Conservation (phyloP, 345 rosid species). For the Citrus inodora region DNA sequence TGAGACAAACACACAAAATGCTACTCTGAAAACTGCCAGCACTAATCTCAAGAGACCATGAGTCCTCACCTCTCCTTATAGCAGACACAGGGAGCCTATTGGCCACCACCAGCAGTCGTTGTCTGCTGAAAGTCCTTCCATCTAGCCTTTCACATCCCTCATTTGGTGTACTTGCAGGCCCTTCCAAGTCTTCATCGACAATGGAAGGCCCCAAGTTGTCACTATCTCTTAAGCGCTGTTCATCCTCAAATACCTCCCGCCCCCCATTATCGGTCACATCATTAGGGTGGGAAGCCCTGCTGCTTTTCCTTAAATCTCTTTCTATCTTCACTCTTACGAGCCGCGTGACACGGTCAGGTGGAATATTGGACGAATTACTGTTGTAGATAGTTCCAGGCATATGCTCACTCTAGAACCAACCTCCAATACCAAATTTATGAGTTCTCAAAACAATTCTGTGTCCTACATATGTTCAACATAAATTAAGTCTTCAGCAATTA, state of each 20-base stretch:
- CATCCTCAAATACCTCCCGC: conserved; percentile 47
- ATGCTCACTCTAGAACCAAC: conserved; percentile 39
- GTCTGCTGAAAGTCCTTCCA: conserved; percentile 63
- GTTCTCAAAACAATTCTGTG: conserved; percentile 26
- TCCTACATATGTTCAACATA: conserved; percentile 53
- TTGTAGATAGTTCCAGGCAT: conserved; percentile 96
- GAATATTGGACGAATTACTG: conserved; percentile 50
- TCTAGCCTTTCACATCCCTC: conserved; percentile 63
- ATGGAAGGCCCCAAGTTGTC: conserved; percentile 46
- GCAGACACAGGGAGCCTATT: conserved; percentile 98
- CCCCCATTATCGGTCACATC: conserved; percentile 47
- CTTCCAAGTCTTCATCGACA: conserved; percentile 68
- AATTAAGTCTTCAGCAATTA: conserved; percentile 13
- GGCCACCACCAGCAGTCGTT: conserved; percentile 92
- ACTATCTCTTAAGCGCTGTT: conserved; percentile 43
- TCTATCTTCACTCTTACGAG: conserved; percentile 52
- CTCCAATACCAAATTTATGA: no score
- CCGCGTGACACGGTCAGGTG: conserved; percentile 61
- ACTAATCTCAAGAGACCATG: conserved; percentile 96
- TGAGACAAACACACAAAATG: not conserved
- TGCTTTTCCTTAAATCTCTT: conserved; percentile 64
- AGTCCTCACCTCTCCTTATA: conserved; percentile 86
- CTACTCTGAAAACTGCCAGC: conserved; percentile 54
- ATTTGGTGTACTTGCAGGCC: conserved; percentile 37
- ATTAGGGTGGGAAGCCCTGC: conserved; percentile 40